Base-by-base conservation (phyloP, 169 alveolate genomes). In the Plasmodium fragile region DNA sequence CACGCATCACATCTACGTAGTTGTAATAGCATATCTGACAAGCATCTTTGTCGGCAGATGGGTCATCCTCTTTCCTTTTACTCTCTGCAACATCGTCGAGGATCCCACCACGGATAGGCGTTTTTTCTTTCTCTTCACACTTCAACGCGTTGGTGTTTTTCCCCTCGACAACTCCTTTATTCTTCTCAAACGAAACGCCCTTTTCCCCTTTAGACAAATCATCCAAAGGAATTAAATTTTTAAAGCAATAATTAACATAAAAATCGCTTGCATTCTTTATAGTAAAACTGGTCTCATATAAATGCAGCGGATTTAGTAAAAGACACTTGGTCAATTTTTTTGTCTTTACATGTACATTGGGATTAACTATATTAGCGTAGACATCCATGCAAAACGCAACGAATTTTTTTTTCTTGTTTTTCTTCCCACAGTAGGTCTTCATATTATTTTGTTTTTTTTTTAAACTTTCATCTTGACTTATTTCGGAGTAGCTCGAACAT, bases 331-430 rank as follows among this genome's bases (percentile, higher is more conserved):
- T 53, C 81, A 78, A 39, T 6, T 87, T 78, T 22, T 87, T 79
- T 30, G 45, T 41, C 36, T 87, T 87, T 75, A 87, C n/a, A 59
- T 87, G 18, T 77, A 87, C 30, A 28, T 16, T 87, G 45, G 93
- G 93, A 69, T 87, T 69, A 87, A 87, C 70, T 75, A 87, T 87
- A 72, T 87, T 87, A 34, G 93, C 93, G 52, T 87, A 72, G 45
- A 87, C 49, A 87, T 77, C 18, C 72, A 87, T 78, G 11, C 52
- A 87, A 8, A 87, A 39, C 18, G 72, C 52, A 30, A 87, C 32
- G 65, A 5, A 87, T 25, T 75, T 78, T 78, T 25, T 77, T 78
- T 77, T 87, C 81, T 55, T 87, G n/a, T 78, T 79, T 78, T 87
- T 87, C 52, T 87, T 87, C 18, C 80, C 69, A 87, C 77, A 77